Conservation (phyloP, 257 asterid genomes). For the Solanum etuberosum region DNA sequence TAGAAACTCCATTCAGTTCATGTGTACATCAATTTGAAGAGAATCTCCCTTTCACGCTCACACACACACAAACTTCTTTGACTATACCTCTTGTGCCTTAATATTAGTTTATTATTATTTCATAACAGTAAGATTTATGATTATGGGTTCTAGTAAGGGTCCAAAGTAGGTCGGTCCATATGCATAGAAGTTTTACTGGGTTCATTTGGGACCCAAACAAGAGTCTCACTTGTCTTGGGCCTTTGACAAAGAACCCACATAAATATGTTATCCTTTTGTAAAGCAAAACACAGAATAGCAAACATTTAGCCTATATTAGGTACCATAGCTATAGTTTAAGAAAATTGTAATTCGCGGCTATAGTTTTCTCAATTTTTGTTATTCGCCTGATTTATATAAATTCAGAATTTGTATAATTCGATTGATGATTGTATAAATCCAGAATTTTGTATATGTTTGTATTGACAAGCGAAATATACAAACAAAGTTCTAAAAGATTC, state of each 20-base stretch:
- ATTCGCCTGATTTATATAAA: no score
- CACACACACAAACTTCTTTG: no score
- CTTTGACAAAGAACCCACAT: neutral
- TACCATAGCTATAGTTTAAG: neutral
- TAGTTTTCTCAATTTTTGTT: no score
- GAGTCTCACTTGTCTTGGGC: neutral
- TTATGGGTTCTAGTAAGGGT: neutral
- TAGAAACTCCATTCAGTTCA: neutral
- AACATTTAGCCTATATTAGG: neutral
- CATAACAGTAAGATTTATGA: no score
- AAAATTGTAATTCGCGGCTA: no score
- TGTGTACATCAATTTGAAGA: no score
- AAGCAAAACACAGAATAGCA: neutral
- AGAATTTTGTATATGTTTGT: neutral
- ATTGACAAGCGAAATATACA: neutral
- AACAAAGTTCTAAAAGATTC: rapidly evolving
- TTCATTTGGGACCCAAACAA: neutral
- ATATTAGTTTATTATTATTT: no score
- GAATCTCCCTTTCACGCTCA: no score
- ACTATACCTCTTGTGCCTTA: no score
- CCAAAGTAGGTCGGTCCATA: neutral
- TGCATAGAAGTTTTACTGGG: neutral
- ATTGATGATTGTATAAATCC: neutral
- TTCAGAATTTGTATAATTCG: neutral
- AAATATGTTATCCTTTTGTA: neutral